Evolutionary conservation across 129 eudicot species (phyloP).

Genomic region (Arctium minus): DNA sequence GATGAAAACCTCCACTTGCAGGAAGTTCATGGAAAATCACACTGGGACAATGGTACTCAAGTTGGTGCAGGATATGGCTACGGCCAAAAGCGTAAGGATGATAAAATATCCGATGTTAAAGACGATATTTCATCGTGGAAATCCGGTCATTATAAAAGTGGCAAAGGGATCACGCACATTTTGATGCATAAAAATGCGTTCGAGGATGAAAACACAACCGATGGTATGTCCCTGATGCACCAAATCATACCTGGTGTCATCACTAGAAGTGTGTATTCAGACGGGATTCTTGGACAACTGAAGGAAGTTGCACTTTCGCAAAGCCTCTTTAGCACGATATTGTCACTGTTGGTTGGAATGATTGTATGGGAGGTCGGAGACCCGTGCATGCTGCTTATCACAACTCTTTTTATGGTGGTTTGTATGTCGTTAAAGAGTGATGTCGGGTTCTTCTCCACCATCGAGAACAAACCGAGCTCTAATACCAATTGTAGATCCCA

Average conservation of each 20-base stretch:
- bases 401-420: constrained; percentile 69
- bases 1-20: constrained; percentile 44
- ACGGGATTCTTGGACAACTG: constrained; percentile 19
- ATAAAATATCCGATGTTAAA: background rate
- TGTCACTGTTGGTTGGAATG: constrained; percentile 63
- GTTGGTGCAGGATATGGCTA: constrained; percentile 18
- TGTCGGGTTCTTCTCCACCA: constrained; percentile 44
- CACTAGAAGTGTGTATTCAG: too few relatives aligned
- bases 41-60: constrained; percentile 19
- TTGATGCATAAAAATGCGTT: constrained; percentile 14
- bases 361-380: constrained; percentile 65
- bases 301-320: constrained; percentile 57
- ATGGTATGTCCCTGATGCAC: too few relatives aligned
- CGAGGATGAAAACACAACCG: constrained; percentile 17
- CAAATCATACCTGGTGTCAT: constrained; percentile 5
- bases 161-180: background rate
- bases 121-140: constrained; percentile 20
- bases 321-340: constrained; percentile 57
- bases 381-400: constrained; percentile 73
- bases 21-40: constrained; percentile 42
- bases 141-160: constrained; percentile 3
- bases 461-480: constrained; percentile 45
- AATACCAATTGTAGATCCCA: too few relatives aligned
- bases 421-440: constrained; percentile 59
- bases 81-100: background rate